phyloP scores from a whole-genome alignment of 2,329 filamentous ascomycete genomes.

The Fusarium oxysporum region DNA sequence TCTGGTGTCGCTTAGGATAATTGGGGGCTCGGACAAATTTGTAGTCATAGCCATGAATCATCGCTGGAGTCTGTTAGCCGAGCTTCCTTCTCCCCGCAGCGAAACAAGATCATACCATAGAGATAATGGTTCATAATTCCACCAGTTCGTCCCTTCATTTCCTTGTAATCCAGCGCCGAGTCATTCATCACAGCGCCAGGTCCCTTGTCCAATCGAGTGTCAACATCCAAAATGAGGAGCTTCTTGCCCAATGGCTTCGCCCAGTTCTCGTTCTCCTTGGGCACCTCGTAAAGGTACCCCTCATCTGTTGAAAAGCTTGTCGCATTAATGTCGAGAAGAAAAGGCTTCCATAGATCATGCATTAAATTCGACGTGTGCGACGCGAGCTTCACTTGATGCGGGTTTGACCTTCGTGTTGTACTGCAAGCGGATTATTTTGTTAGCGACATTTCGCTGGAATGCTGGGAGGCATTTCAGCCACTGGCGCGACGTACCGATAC shows the following conservation, averaged over 20 bases:
- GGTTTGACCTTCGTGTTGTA: background rate
- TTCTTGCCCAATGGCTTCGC: conserved; percentile 31
- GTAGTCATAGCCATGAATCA: conserved; percentile 62
- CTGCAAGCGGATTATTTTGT: background rate
- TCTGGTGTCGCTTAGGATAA: conserved; percentile 55
- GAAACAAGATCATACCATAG: conserved; percentile 20
- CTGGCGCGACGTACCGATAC: background rate
- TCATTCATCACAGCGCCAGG: conserved; percentile 32
- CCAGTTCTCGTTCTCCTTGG: conserved; percentile 16
- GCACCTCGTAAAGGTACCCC: conserved; percentile 31
- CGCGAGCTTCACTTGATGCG: background rate
- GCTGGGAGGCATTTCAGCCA: background rate
- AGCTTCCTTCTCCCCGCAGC: background rate
- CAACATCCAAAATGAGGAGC: conserved; percentile 39
- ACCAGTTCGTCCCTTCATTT: conserved; percentile 34
- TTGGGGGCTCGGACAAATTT: conserved; percentile 57
- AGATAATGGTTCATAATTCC: conserved; percentile 41
- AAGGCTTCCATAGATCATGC: conserved; percentile 29
- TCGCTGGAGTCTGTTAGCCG: conserved; percentile 22
- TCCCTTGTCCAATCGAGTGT: conserved; percentile 24
- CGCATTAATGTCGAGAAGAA: conserved; percentile 29
- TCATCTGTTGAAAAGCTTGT: conserved; percentile 9
- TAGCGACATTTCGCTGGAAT: background rate
- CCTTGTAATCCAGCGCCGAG: conserved; percentile 10
- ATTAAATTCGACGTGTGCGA: conserved; percentile 19